Base-by-base conservation (phyloP, 495 filamentous ascomycete genomes). In the Aspergillus bridgeri region DNA sequence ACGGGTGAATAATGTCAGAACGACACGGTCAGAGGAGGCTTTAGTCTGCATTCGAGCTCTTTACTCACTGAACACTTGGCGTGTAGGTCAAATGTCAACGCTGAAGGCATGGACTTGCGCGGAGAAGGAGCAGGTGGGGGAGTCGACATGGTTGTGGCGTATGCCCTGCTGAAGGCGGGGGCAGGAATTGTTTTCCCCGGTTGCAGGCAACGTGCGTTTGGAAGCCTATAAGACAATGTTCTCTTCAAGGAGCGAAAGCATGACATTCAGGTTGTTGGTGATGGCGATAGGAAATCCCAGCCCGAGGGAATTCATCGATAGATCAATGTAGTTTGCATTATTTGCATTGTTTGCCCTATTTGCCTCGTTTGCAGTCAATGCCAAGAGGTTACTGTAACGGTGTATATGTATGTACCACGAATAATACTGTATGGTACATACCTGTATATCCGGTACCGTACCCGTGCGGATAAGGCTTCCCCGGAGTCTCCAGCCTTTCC, bases 81-180 rank as follows among this genome's bases (percentile, higher is more conserved):
- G 51, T 90, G 72, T 25, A 92, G 81, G 58, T 95, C 89, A 65
- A 91, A 95, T 1, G 81, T 89, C 67, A 96, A 81, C 45, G 92
- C 92, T 9, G 87, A 86, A 27, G 83, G 82, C 84, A 88, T 88
- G 25, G 78, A 55, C 53, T 72, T 75, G 56, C 62, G 69, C 50
- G 65, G 29, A 1, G 47, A 58, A 45, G 22, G 60, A 17, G 47
- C 58, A 45, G 22, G 60, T 8, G 57, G 56, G 44, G 59, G 63
- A 52, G 65, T 74, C 1, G 79, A 74, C 79, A 79, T 81, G 47
- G 54, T 60, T 47, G 64, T 67, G 24, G 61, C 42, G 53, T 22
- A 60, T 42, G 52, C 52, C 62, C 56, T 58, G 58, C 62, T 17
- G 42, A 51, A 48, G 44, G 49, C 17, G 44, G 50, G 21, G 8